Evolutionary conservation across 2,329 filamentous ascomycete genomes (phyloP), one percentile per base, ranked within the genome.

Genomic region (Simplicillium aogashimaense): DNA sequence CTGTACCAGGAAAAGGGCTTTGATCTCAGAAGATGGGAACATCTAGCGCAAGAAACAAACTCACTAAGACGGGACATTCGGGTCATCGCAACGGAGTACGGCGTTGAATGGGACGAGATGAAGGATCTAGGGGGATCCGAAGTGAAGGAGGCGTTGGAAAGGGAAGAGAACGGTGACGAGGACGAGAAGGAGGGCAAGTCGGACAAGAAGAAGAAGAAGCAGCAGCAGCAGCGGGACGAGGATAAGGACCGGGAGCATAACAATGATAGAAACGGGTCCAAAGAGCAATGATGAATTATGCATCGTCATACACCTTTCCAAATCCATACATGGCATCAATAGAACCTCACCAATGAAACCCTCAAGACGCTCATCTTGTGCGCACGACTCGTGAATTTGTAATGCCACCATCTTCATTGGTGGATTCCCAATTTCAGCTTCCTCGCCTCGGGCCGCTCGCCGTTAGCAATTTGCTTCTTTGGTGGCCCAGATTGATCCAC

Each of bases 41-140:
- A 70, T 4, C 54, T 94, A 28, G 76, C 94, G 3, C 78, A 88
- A 36, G 87, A 94, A 46, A 86, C 80, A 1, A 95, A 94, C 55
- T 64, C 72, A 3, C 60, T 95, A 47, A 66, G 88, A 6, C 74
- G 72, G 47, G 89, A 95, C 61, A 84, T 95, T 58, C 84, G 83
- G 61, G 71, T 72, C 13, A 76, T 94, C 8, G 87, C 89, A 0
- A 76, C 80, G 29, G 87, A 95, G 61, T 95, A 95, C 57, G 87
- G 94, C 50, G 86, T 89, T 7, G 86, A 90, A 38, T 95, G 87
- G 86, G 77, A 94, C 51, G 86, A 92, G 64, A 72, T 70, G 45
- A 67, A 66, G 46, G 85, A 94, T 48, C 76, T 90, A 38, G 78
- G 77, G 11, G 75, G 75, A n/a, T 76, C 82, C 50, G 72, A 83